These are phyloP conservation scores for Oryza officinalis DNA, from an alignment of 176 grass and related monocot genomes.

Conservation along the genomic window DNA sequence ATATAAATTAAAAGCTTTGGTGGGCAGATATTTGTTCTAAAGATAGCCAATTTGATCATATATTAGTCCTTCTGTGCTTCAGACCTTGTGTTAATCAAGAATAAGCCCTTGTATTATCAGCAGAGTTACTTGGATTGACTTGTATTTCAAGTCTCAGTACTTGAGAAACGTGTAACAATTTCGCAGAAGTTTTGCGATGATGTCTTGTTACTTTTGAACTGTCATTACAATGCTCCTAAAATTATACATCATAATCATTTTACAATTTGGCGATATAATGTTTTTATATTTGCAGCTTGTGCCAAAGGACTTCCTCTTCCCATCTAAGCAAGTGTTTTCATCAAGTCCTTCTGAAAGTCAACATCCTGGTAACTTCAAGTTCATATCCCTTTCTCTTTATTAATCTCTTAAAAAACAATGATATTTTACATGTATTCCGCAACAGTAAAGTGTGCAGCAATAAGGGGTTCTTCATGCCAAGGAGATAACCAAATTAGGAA, in stretches of 20 bases:
- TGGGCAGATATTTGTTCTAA: background rate
- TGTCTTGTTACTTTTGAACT: background rate
- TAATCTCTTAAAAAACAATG: background rate
- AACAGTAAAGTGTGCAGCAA: constrained; percentile 18
- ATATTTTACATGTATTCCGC: background rate
- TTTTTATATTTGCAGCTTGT: constrained; percentile 39
- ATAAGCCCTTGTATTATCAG: background rate
- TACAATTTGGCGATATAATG: background rate
- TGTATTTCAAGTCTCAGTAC: background rate
- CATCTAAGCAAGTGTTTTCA: constrained; percentile 20
- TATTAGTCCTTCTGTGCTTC: background rate
- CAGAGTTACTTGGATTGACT: background rate
- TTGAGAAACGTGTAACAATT: background rate
- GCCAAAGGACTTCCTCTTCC: background rate
- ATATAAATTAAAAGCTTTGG: background rate
- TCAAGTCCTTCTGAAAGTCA: constrained; percentile 21
- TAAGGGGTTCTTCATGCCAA: background rate
- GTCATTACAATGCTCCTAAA: background rate
- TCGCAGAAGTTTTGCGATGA: background rate
- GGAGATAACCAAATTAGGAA: background rate
- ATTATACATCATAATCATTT: background rate
- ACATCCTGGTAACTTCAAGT: constrained; percentile 7
- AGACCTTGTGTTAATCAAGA: background rate
- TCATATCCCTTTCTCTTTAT: background rate
- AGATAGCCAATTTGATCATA: background rate